Percentiles rank a stretch among this genome's conserved stretches.
Evolutionary conservation across 495 filamentous ascomycete species (phyloP).

Genomic region (Penicillium lividum): DNA sequence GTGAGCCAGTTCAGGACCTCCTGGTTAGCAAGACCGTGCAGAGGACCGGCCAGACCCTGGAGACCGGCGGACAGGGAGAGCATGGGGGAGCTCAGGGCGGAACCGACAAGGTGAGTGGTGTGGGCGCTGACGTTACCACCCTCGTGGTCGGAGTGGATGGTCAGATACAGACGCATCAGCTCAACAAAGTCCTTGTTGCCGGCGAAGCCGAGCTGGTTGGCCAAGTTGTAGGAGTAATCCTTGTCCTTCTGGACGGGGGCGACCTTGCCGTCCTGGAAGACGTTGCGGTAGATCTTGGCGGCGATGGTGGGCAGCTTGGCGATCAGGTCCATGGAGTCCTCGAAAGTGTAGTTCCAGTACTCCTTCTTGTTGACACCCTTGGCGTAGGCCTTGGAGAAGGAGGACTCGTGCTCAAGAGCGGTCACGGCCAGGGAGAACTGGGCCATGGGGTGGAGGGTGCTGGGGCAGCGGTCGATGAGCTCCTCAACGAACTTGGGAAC

Average conservation of each 20-base stretch:
- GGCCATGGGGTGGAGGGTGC: constrained; percentile 98
- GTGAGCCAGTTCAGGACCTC: constrained; percentile 98
- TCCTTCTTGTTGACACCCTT: constrained; percentile 98
- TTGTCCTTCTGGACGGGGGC: constrained; percentile 92
- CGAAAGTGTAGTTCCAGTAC: constrained; percentile 99
- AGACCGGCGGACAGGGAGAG: constrained; percentile 94
- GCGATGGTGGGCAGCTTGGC: constrained; percentile 99
- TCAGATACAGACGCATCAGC: constrained; percentile 96
- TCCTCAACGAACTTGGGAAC: constrained; percentile 97
- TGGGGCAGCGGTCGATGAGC: constrained; percentile 98
- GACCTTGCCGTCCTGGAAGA: constrained; percentile 99
- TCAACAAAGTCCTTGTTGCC: constrained; percentile 97
- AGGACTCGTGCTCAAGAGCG: constrained; percentile 96
- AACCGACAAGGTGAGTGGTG: constrained; percentile 97
- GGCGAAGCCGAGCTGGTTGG: constrained; percentile 96
- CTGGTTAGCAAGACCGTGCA: constrained; percentile 99
- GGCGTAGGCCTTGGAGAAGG: constrained; percentile 96
- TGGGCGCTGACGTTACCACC: constrained; percentile 98
- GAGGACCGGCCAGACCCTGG: constrained; percentile 95
- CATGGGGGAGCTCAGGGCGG: constrained; percentile 94
- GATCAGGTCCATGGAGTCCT: constrained; percentile 99
- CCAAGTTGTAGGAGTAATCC: constrained; percentile 98
- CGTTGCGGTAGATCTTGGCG: constrained; percentile 97
- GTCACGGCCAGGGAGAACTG: constrained; percentile 98
- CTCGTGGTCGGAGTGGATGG: constrained; percentile 99